Evolutionary conservation across 768 basidiomycete genomes (phyloP).

Genomic region (Lentinus brumalis): DNA sequence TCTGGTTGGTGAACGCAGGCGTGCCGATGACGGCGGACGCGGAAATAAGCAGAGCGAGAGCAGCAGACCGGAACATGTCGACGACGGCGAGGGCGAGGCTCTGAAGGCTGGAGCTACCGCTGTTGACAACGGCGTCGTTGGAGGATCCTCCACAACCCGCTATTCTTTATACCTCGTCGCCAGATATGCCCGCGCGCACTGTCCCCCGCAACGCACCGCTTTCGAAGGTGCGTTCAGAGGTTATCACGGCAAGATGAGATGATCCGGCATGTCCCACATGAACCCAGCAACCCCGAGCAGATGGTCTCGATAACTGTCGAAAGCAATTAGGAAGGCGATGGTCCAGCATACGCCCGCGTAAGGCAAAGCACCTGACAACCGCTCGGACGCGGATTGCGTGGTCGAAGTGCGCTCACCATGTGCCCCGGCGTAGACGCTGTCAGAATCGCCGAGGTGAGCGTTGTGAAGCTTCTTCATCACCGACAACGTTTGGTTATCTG

Average conservation of each 20-base stretch:
- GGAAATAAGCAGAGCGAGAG: conserved; percentile 12
- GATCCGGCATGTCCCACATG: not conserved
- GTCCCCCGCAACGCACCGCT: not conserved
- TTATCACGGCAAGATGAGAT: not conserved
- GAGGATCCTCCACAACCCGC: too few relatives aligned
- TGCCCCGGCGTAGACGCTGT: too few relatives aligned
- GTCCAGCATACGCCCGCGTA: not conserved
- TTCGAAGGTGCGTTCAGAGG: not conserved
- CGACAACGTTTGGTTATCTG: too few relatives aligned
- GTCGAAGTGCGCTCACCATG: too few relatives aligned
- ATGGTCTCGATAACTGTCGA: not conserved
- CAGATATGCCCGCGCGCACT: not conserved
- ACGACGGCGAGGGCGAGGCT: not conserved
- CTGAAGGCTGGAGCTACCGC: not conserved
- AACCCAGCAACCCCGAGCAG: not conserved
- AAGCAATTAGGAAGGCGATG: not conserved
- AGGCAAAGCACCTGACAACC: not conserved
- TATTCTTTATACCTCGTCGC: not conserved
- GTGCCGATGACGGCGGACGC: conserved; percentile 7
- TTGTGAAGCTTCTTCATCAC: too few relatives aligned
- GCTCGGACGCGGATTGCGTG: not conserved
- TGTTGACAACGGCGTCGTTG: conserved; percentile 6
- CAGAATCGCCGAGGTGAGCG: too few relatives aligned
- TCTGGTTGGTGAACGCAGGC: not conserved
- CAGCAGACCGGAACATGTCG: conserved; percentile 15